Evolutionary conservation across 192 early-diverging fungal genomes (phyloP).

Genomic region (Backusella mclennaniae): DNA sequence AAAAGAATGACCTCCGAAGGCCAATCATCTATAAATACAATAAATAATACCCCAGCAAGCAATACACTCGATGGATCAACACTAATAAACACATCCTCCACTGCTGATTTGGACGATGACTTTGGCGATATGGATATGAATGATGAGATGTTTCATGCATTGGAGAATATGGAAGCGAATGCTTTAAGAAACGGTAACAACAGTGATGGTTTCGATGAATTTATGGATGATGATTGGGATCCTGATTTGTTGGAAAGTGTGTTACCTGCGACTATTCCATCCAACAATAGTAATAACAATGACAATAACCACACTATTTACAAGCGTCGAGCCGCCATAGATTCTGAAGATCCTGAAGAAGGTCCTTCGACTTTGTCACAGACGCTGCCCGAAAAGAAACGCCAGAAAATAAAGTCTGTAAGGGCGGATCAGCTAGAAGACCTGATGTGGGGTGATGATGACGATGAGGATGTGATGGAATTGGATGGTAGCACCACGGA

Average conservation of each 20-base stretch:
- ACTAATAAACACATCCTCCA: neutral
- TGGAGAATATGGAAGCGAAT: neutral
- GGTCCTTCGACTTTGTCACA: neutral
- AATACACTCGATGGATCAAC: neutral
- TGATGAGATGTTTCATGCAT: neutral
- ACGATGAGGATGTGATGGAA: neutral
- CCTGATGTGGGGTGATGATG: neutral
- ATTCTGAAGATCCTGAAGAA: neutral
- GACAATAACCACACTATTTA: neutral
- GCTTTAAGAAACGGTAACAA: neutral
- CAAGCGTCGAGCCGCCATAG: neutral
- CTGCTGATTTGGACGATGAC: neutral
- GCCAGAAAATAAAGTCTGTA: neutral
- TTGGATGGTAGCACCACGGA: neutral
- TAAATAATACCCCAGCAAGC: neutral
- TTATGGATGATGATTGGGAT: slow-evolving; percentile 2
- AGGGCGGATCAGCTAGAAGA: neutral
- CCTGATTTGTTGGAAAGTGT: neutral
- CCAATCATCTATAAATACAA: neutral
- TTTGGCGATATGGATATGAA: neutral
- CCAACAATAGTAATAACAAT: neutral
- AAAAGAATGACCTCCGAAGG: neutral
- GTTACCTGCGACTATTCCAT: neutral
- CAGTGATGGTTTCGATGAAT: neutral
- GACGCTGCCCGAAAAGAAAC: neutral